Evolutionary conservation across 2,329 filamentous ascomycete genomes (phyloP), one percentile per base, ranked within the genome.

Genomic region (Trichophaea hybrida): DNA sequence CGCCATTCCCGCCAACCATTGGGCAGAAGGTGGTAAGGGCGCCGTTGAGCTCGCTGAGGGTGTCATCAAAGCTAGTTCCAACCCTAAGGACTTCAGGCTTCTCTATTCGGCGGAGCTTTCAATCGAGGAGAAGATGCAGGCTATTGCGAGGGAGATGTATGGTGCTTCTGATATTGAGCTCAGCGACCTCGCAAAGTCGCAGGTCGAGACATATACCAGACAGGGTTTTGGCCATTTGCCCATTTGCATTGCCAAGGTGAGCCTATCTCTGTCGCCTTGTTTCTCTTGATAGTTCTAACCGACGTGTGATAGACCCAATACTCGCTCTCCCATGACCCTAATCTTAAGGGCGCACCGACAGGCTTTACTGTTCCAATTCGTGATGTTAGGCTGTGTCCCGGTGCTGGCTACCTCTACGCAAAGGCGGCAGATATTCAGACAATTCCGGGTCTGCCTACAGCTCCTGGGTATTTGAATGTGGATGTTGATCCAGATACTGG

Each of bases 391-490:
- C 83, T 98, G 78, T 93, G 93, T 33, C 90, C 90, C 61, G 93
- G 93, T 70, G 93, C 88, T 64, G 93, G 93, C 64, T 95, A 95
- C 72, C 75, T 95, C 79, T 96, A 95, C 69, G 93, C 93, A 5
- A 79, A 97, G 63, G 93, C 93, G 57, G 93, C 93, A 12, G 93
- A 98, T 70, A 97, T 98, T 66, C 93, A 97, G 77, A 98, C 93
- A 1, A 98, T 98, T 65, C 93, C 93, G 12, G 93, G 93, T 63
- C 77, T 98, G 65, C 91, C 91, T 7, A 97, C 93, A 6, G 91
- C 91, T 17, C 93, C 91, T 6, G 93, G 93, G 8, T 97, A 97
- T 71, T 77, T 97, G 63, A 96, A 96, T 69, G 90, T 79, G 61
- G 75, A 78, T 64, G 84, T 85, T 40, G 84, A 91, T 68, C 74